Conservation (phyloP, 2,329 filamentous ascomycete genomes). For the Ophiostoma pallidulum region DNA sequence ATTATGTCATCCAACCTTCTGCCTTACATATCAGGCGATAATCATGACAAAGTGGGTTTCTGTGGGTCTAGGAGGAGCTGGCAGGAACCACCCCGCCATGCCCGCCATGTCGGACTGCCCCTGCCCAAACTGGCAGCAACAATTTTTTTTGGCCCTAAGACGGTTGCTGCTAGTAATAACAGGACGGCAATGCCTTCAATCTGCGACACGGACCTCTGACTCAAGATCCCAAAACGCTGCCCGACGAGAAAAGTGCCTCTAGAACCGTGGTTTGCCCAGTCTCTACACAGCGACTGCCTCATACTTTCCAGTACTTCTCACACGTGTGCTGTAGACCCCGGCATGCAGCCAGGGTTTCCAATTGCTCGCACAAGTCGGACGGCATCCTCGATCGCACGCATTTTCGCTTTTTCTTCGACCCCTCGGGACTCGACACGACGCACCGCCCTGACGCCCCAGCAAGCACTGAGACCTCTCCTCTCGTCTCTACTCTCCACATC, state of each 20-base stretch:
- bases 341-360: constrained; percentile 11
- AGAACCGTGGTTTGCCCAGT: not conserved
- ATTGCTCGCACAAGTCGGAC: constrained; percentile 6
- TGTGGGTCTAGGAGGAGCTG: not conserved
- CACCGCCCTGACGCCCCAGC: not conserved
- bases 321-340: constrained; percentile 5
- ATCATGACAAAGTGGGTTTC: not conserved
- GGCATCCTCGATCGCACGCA: constrained; percentile 2
- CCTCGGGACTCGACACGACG: not conserved
- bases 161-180: not conserved
- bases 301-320: not conserved
- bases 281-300: not conserved
- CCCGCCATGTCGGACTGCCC: not conserved
- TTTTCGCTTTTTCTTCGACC: not conserved
- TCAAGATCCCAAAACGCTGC: constrained; percentile 3
- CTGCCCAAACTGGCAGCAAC: constrained; percentile 6
- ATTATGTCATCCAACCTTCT: not conserved
- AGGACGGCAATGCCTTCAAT: not conserved
- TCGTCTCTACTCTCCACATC: not conserved
- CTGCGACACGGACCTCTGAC: constrained; percentile 8
- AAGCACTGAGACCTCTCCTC: not conserved
- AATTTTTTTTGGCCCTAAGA: not conserved
- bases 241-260: not conserved
- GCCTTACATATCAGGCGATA: constrained; percentile 10
- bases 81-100: not conserved